Base-by-base conservation (phyloP, 225 moss, liverwort and hornwort species). In the Polytrichum commune region DNA sequence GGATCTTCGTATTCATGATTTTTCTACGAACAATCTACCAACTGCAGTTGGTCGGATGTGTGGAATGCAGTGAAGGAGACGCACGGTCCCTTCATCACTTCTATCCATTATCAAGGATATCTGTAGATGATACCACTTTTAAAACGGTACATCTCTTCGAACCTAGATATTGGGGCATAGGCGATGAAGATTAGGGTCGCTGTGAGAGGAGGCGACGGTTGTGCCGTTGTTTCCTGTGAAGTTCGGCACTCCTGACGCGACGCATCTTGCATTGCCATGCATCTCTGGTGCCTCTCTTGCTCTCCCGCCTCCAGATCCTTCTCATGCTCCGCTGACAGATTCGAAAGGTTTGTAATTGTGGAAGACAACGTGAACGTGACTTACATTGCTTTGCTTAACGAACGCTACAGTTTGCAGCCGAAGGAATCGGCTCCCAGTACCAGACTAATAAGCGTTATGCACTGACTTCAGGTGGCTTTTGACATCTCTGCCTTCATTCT, bases 221-320 rank as follows among this genome's bases (percentile, higher is more conserved):
- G 57, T 33, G 33, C 33, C 57, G 19, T 57, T 22, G 57, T 19
- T 57, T 19, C 57, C 57, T 57, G 57, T 57, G 57, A 22, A 19
- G 19, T 22, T 22, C 57, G 7, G 20, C 20, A 20, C 29, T 20
- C 65, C 65, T 65, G 27, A 29, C 65, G 29, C 65, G 30, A 30
- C 65, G 33, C 65, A 65, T 33, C 32, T 33, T 33, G 33, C 8
- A 8, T 33, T n/a, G n/a, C n/a, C n/a, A n/a, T n/a, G n/a, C n/a
- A n/a, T 64, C 64, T 27, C 4, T n/a, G 19, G 18, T 5, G 8
- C 19, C 64, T 13, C 64, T 33, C 19, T 30, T 64, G 27, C 18
- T 28, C 64, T 32, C 55, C 19, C 57, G 57, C 57, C 65, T 65
- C 65, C 65, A 20, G 65, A 64, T 64, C 28, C 29, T 64, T 64